These are phyloP conservation scores for Aspergillus cavernicola DNA, from an alignment of 495 filamentous ascomycete species.

Conservation along the genomic window DNA sequence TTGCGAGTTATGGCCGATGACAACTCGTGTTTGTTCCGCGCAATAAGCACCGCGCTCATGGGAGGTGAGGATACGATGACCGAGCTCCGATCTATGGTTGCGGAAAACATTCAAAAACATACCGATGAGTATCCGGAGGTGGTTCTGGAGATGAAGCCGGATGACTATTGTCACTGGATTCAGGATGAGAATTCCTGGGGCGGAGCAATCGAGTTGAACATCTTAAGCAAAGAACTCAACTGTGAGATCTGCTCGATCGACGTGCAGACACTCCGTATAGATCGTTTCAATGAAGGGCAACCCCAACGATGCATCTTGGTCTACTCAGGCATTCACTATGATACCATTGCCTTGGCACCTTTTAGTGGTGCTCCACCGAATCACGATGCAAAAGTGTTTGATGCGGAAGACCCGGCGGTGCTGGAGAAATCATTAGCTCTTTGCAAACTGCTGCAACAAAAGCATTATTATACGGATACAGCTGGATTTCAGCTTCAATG, in stretches of 20 bases:
- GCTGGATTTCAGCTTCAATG: slow-evolving; percentile 78
- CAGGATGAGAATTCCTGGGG: slow-evolving; percentile 81
- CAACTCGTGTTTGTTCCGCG: slow-evolving; percentile 92
- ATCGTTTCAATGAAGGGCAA: slow-evolving; percentile 78
- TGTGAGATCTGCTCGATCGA: slow-evolving; percentile 86
- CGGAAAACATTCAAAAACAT: slow-evolving; percentile 71
- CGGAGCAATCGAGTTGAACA: slow-evolving; percentile 83
- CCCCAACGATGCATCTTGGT: slow-evolving; percentile 73
- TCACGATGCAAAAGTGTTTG: slow-evolving; percentile 76
- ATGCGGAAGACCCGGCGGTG: slow-evolving; percentile 62
- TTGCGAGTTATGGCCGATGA: slow-evolving; percentile 97
- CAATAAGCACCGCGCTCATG: slow-evolving; percentile 74
- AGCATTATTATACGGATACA: slow-evolving; percentile 90
- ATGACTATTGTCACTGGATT: slow-evolving; percentile 84
- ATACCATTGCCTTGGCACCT: slow-evolving; percentile 76
- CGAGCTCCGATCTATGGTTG: slow-evolving; percentile 76
- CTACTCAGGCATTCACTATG: slow-evolving; percentile 95
- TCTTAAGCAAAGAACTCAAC: slow-evolving; percentile 79
- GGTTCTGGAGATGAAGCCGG: slow-evolving; percentile 69
- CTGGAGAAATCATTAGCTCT: slow-evolving; percentile 66
- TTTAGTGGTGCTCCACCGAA: slow-evolving; percentile 61
- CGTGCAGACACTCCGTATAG: slow-evolving; percentile 62
- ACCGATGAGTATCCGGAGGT: slow-evolving; percentile 67
- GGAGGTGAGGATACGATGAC: slow-evolving; percentile 68
- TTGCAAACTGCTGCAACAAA: slow-evolving; percentile 63